A percentile compares a stretch with the other conserved stretches of the same genome.
These are phyloP conservation scores for Adansonia digitata DNA, from an alignment of 345 rosid species.

Conservation along the genomic window DNA sequence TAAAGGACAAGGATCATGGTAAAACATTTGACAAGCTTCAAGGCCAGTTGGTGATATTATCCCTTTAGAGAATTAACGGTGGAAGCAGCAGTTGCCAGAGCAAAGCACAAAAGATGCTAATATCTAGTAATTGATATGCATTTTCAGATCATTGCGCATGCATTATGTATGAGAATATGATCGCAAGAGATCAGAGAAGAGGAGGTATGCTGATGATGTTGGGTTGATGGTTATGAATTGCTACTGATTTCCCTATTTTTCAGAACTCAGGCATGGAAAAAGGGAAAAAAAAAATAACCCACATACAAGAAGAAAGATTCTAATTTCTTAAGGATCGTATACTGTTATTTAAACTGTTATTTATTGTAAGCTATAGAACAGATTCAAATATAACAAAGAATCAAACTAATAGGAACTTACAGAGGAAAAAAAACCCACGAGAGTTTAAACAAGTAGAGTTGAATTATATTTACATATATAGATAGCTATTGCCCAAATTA, in stretches of 20 bases:
- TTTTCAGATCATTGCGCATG: neutral
- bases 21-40: too few species aligned
- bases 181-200: neutral
- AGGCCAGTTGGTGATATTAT: too few species aligned
- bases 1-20: too few species aligned
- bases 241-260: neutral
- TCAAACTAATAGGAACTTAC: neutral
- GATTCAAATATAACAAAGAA: too few species aligned
- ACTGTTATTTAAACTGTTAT: neutral
- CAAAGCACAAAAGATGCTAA: neutral
- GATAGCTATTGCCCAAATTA: constrained; percentile 90
- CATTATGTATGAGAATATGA: neutral
- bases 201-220: neutral
- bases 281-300: too few species aligned
- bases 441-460: neutral
- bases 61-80: neutral
- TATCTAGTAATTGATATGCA: neutral
- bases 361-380: neutral
- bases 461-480: constrained; percentile 22
- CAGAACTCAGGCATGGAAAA: neutral
- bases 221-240: neutral
- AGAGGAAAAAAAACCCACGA: neutral
- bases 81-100: neutral
- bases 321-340: neutral
- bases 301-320: neutral